Base-by-base conservation (phyloP, 495 filamentous ascomycete genomes). In the Cudoniella acicularis region DNA sequence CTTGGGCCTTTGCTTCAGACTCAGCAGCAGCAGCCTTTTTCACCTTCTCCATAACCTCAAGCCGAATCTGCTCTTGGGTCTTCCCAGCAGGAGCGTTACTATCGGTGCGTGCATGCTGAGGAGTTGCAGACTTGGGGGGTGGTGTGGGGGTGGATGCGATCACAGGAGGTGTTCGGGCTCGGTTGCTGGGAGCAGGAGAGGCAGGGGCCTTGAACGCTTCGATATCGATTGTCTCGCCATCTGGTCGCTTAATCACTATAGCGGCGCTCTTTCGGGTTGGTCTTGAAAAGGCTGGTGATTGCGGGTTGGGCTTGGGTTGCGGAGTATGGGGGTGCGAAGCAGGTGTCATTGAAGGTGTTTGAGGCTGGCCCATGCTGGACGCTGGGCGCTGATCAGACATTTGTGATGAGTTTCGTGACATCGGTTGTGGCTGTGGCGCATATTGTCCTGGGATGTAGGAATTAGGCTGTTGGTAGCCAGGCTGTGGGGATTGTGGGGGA, bases 321-420 rank as follows among this genome's bases (percentile, higher is more conserved):
- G 76, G 82, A 30, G 78, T 85, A 64, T 77, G 82, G 66, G 50
- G 71, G 69, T 16, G 73, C 67, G 78, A 78, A 30, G 73, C 72
- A 24, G 77, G 54, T 21, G 74, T 67, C 58, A 77, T 69, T 22
- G 72, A 70, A 21, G 79, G 77, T 10, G 72, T 73, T 59, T 76
- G 75, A 50, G 79, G 79, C 64, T 89, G 89, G 41, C 87, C 83
- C 48, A 92, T 80, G 72, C 89, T 92, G 21, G 92, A 93, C 16
- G 81, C 77, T 10, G 92, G 91, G 54, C 91, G 84, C 22, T 60
- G 59, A 63, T 94, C 87, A 21, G 87, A 92, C 40, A 92, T 75
- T 68, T 94, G 88, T 6, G 92, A 96, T 2, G 89, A 83, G 49
- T 84, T 88, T 65, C 92, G 87, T 8, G 91, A 93, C 83, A 96